Percentiles rank a stretch among this genome's conserved stretches.
phyloP scores from a whole-genome alignment of 805 yeast genomes.

The Ogataea corticis region DNA sequence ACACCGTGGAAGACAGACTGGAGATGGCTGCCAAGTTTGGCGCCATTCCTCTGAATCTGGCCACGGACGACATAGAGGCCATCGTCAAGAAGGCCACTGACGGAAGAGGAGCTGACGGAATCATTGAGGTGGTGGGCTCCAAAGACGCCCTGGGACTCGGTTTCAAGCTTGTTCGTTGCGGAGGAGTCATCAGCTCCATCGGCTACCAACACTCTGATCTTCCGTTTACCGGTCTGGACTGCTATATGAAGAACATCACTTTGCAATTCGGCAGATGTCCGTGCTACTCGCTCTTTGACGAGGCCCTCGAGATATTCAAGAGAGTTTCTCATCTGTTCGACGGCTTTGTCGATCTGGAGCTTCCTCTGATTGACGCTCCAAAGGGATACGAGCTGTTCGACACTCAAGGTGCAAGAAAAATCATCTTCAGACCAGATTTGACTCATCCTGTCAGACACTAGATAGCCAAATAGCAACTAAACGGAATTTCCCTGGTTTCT shows the following conservation, averaged over 20 bases:
- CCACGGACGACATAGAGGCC: constrained; percentile 39
- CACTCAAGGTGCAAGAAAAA: constrained; percentile 53
- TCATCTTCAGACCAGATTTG: constrained; percentile 40
- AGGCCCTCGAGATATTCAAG: constrained; percentile 50
- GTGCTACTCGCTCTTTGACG: constrained; percentile 54
- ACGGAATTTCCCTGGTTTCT: too few species aligned
- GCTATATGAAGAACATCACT: constrained; percentile 56
- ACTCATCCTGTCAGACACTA: constrained; percentile 11
- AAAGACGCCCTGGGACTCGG: constrained; percentile 50
- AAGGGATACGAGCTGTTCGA: constrained; percentile 54
- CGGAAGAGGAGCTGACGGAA: constrained; percentile 58
- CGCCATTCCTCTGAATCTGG: constrained; percentile 48
- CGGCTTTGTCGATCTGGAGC: constrained; percentile 51
- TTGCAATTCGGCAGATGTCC: constrained; percentile 67
- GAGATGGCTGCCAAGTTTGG: constrained; percentile 41
- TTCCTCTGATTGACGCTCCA: constrained; percentile 45
- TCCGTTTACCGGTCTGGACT: constrained; percentile 58
- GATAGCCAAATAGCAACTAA: too few species aligned
- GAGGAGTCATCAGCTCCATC: constrained; percentile 56
- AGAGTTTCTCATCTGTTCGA: constrained; percentile 44
- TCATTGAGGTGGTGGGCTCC: constrained; percentile 61
- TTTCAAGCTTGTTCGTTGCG: constrained; percentile 54
- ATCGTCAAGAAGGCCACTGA: constrained; percentile 40
- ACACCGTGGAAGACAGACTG: constrained; percentile 48
- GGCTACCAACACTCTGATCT: constrained; percentile 62